Percentiles rank a stretch among this genome's conserved stretches.
Evolutionary conservation across 1,139 yeast species (phyloP).

Genomic region (Lodderomyces parapsilosis): DNA sequence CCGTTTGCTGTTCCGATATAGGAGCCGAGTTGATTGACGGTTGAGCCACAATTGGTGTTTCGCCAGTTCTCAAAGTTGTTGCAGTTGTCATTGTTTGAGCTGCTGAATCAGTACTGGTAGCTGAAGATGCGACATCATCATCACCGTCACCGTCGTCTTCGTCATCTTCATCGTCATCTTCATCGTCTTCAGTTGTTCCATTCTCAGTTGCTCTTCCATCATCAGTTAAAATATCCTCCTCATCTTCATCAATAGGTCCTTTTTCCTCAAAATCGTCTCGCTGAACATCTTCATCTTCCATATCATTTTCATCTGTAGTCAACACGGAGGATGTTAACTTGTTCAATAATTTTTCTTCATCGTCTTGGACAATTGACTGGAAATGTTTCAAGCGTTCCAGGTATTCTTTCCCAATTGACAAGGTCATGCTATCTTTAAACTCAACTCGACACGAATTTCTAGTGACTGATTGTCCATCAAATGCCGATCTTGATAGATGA

Average conservation of each 20-base stretch:
- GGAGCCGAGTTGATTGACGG: constrained; percentile 32
- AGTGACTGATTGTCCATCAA: constrained; percentile 64
- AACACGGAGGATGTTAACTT: constrained; percentile 25
- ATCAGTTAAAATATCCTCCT: constrained; percentile 20
- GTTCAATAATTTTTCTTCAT: constrained; percentile 17
- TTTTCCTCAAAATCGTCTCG: constrained; percentile 42
- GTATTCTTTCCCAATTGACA: constrained; percentile 50
- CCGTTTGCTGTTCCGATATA: constrained; percentile 40
- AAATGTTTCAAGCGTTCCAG: constrained; percentile 37
- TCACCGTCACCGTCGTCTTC: constrained; percentile 19
- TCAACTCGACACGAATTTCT: constrained; percentile 76
- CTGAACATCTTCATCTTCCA: constrained; percentile 47
- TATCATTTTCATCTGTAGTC: constrained; percentile 43
- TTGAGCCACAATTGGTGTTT: neutral
- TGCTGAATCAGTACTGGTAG: constrained; percentile 14
- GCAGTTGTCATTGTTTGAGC: constrained; percentile 14
- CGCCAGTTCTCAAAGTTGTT: constrained; percentile 12
- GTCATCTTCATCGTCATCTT: constrained; percentile 17
- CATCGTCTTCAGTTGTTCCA: constrained; percentile 20
- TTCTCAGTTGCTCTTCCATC: constrained; percentile 15
- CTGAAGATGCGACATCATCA: constrained; percentile 14
- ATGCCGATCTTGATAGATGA: constrained; percentile 82
- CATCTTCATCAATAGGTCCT: constrained; percentile 34
- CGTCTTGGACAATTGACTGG: constrained; percentile 21
- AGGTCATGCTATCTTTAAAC: constrained; percentile 56